Percentiles rank a stretch among this genome's conserved stretches.
phyloP scores from a whole-genome alignment of 2,329 filamentous ascomycete species.

The Nemania diffusa region DNA sequence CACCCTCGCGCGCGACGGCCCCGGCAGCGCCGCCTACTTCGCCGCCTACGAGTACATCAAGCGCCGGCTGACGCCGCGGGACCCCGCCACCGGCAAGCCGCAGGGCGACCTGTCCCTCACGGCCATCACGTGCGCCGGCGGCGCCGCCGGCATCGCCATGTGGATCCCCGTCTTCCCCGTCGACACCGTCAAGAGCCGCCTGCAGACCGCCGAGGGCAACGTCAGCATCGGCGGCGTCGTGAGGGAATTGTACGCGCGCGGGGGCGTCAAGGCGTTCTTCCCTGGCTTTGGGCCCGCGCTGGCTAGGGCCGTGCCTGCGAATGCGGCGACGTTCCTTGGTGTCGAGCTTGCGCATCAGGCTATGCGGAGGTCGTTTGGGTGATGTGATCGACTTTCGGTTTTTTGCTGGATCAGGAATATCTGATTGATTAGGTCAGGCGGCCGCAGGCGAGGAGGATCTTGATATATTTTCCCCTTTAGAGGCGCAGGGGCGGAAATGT shows the following conservation, averaged over 20 bases:
- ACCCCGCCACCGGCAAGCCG: slow-evolving; percentile 76
- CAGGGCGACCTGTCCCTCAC: slow-evolving; percentile 81
- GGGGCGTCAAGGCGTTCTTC: slow-evolving; percentile 93
- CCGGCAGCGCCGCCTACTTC: slow-evolving; percentile 94
- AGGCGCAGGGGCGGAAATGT: too few relatives aligned
- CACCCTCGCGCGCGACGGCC: slow-evolving; percentile 92
- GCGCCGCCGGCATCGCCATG: slow-evolving; percentile 94
- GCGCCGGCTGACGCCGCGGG: slow-evolving; percentile 83
- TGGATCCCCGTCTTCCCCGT: slow-evolving; percentile 99
- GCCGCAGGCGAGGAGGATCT: neutral
- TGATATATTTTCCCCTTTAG: too few relatives aligned
- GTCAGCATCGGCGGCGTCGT: slow-evolving; percentile 84
- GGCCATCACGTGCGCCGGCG: slow-evolving; percentile 87
- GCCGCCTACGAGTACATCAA: slow-evolving; percentile 98
- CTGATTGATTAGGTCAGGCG: neutral
- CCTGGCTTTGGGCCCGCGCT: slow-evolving; percentile 94
- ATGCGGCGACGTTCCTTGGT: slow-evolving; percentile 92
- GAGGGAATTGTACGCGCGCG: slow-evolving; percentile 81
- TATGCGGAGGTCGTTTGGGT: slow-evolving; percentile 79
- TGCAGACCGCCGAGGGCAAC: slow-evolving; percentile 91
- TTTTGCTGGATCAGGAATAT: too few relatives aligned
- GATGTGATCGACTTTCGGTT: slow-evolving; percentile 14
- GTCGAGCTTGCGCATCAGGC: slow-evolving; percentile 86
- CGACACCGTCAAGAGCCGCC: slow-evolving; percentile 92
- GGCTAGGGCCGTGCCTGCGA: slow-evolving; percentile 92